Base-by-base conservation (phyloP, 2,329 filamentous ascomycete genomes). In the Talaromyces sp. region DNA sequence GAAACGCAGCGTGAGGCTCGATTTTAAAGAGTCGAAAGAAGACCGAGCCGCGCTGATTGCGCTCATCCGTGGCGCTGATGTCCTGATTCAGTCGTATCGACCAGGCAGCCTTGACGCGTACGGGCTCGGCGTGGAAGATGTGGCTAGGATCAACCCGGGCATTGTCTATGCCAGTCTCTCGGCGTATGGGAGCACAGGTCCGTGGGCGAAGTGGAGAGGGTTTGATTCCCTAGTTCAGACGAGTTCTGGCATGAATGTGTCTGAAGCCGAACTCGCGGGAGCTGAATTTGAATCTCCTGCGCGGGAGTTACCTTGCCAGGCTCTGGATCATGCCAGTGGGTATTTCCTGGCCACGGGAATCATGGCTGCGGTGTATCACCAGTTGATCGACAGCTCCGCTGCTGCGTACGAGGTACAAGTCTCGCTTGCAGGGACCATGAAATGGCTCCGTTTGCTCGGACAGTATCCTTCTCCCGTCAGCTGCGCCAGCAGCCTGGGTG, bases 141-240 rank as follows among this genome's bases (percentile, higher is more conserved):
- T 85, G 0, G 65, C 70, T 1, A 65, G 68, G 27, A 55, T 74
- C 4, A 81, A 81, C 28, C 76, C 81, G 0, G 73, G 72, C 1
- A 74, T 86, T 12, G 74, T 86, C 30, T 72, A 77, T 5, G 83
- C 82, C 2, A 84, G 78, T 56, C 65, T 87, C 27, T 83, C 81
- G 0, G 83, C 84, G 0, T 87, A 82, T 62, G 83, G 82, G 0
- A 74, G 78, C 0, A 60, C 70, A 0, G 82, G 83, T 0, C 81
- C 81, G 0, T 83, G 81, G 81, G 64, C 69, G 0, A 61, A 66
- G 0, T 72, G 79, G 2, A 74, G 84, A 2, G 84, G 84, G 0
- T 86, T 84, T 59, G 84, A 86, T 64, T 85, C 82, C 0, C 73
- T 83, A 4, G 79, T 83, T 0, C 83, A 87, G 69, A 83, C 83